Conservation (phyloP, 2,329 filamentous ascomycete genomes). For the Penicillium sp. region DNA sequence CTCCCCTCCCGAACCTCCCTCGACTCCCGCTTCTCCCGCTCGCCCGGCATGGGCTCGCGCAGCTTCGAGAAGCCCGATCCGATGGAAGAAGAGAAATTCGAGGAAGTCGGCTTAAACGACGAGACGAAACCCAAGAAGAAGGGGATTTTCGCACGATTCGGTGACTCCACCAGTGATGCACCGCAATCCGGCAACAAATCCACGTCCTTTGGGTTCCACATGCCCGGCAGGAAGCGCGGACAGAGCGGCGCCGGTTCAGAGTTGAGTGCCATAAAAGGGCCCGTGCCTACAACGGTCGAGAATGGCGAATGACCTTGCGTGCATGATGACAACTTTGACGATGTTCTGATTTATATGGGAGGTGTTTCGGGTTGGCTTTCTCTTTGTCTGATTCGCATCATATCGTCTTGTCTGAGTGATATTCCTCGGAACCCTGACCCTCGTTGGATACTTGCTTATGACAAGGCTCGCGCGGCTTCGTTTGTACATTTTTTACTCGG, state of each 20-base stretch:
- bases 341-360: conserved; percentile 2
- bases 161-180: conserved; percentile 50
- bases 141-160: conserved; percentile 73
- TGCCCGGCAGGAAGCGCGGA: conserved; percentile 67
- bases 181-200: conserved; percentile 40
- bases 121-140: conserved; percentile 70
- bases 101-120: conserved; percentile 83
- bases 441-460: neutral
- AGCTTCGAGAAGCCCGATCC: conserved; percentile 57
- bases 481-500: conserved; percentile 11
- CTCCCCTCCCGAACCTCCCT: conserved; percentile 69
- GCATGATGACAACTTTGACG: conserved; percentile 12
- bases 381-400: neutral
- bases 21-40: conserved; percentile 65
- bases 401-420: neutral
- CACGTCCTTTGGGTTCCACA: conserved; percentile 57
- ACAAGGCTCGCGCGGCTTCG: neutral
- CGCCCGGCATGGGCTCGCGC: conserved; percentile 57
- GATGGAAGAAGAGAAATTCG: conserved; percentile 76
- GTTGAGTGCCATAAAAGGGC: conserved; percentile 58
- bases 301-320: conserved; percentile 19
- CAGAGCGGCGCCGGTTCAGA: conserved; percentile 68
- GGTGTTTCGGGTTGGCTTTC: conserved; percentile 1
- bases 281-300: conserved; percentile 14
- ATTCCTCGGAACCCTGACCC: neutral